Conservation (phyloP, 2,329 filamentous ascomycete genomes). For the Colletotrichum tanaceti region DNA sequence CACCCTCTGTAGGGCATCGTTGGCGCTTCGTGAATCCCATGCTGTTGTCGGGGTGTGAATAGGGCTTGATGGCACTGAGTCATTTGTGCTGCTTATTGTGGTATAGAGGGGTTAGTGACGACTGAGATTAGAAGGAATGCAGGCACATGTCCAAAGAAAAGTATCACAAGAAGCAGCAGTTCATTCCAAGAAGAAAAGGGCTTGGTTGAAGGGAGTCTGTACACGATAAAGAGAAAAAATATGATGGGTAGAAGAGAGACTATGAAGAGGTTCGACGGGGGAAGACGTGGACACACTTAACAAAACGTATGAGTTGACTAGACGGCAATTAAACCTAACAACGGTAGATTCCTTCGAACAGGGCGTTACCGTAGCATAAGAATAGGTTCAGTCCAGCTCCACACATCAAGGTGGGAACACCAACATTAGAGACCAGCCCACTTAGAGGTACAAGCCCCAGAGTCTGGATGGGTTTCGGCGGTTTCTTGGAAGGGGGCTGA, state of each 20-base stretch:
- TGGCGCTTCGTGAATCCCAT: constrained; percentile 26
- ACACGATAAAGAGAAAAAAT: background rate
- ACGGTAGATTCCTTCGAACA: background rate
- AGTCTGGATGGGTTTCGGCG: background rate
- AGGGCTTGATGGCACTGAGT: background rate
- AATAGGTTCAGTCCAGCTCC: background rate
- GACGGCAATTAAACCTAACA: background rate
- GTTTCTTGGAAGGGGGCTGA: background rate
- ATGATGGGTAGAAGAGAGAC: background rate
- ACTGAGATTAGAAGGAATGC: background rate
- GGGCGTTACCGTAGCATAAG: background rate
- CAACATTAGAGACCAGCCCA: background rate
- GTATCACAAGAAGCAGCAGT: background rate
- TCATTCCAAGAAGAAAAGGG: background rate
- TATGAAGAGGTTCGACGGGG: background rate
- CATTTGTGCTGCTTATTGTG: background rate
- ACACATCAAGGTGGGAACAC: background rate
- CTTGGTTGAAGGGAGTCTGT: no score
- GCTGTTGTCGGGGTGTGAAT: constrained; percentile 14
- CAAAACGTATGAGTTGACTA: background rate
- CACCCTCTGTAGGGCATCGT: constrained; percentile 24
- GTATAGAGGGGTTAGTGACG: background rate
- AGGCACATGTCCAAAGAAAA: background rate
- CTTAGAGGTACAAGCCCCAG: constrained; percentile 2
- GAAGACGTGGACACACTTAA: background rate